Conservation (phyloP, 2,329 filamentous ascomycete genomes). For the Gaeumannomyces sp. region DNA sequence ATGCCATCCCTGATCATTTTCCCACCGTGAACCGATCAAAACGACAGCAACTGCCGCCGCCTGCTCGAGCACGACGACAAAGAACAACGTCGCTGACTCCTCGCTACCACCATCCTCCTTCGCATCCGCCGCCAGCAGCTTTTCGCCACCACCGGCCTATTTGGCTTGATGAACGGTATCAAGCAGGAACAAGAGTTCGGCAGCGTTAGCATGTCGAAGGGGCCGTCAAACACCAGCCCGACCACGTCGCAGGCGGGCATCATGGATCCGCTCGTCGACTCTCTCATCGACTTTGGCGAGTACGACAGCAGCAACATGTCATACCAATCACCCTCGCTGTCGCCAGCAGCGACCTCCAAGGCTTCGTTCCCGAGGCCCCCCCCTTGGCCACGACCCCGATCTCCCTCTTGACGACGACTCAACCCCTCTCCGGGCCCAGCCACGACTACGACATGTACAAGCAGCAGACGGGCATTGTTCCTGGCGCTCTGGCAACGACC, state of each 20-base stretch:
- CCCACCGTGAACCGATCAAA: not conserved
- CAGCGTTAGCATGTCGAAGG: constrained; percentile 9
- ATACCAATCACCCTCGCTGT: constrained; percentile 56
- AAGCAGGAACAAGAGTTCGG: constrained; percentile 8
- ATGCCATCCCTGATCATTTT: no score
- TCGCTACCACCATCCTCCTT: not conserved
- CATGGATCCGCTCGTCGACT: constrained; percentile 48
- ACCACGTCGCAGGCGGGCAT: constrained; percentile 29
- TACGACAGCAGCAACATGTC: constrained; percentile 49
- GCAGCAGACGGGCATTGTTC: constrained; percentile 89
- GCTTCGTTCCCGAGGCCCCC: constrained; percentile 41
- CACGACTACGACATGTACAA: constrained; percentile 94
- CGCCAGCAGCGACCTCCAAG: constrained; percentile 47
- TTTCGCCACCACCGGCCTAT: not conserved
- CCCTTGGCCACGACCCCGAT: constrained; percentile 45
- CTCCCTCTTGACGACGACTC: constrained; percentile 43
- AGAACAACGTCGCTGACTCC: not conserved
- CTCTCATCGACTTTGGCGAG: constrained; percentile 53
- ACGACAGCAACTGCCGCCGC: not conserved
- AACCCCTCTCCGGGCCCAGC: constrained; percentile 71
- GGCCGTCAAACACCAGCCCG: constrained; percentile 16
- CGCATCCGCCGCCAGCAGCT: not conserved
- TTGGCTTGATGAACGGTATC: constrained; percentile 4
- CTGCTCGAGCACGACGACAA: not conserved
- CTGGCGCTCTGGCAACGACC: constrained; percentile 74